Conservation (phyloP, 352 stramenopile genomes). For the Albugo candida region DNA sequence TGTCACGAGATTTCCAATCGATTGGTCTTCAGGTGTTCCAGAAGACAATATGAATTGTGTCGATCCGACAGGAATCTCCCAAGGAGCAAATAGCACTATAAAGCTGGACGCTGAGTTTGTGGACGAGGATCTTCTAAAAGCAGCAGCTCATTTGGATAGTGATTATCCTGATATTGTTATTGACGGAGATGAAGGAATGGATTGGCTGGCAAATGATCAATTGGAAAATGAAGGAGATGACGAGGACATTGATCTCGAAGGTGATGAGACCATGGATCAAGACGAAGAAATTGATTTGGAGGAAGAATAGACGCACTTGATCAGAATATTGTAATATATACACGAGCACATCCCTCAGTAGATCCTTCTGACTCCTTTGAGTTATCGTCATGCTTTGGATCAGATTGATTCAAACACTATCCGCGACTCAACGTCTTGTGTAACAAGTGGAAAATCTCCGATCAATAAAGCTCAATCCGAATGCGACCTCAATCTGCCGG, state of each 20-base stretch:
- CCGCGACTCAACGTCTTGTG: no score
- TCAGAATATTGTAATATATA: no score
- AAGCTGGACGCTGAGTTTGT: constrained; percentile 54
- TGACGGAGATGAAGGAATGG: constrained; percentile 9
- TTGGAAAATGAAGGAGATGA: constrained; percentile 45
- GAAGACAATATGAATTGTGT: constrained; percentile 25
- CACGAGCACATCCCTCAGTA: no score
- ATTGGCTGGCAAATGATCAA: constrained; percentile 24
- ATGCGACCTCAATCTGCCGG: no score
- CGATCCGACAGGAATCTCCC: constrained; percentile 9
- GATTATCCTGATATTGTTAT: constrained; percentile 83
- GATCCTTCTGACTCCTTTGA: no score
- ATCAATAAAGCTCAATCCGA: no score
- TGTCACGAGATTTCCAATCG: constrained; percentile 90
- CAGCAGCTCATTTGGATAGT: constrained; percentile 63
- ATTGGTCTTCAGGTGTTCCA: constrained; percentile 73
- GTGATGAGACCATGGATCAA: constrained; percentile 25
- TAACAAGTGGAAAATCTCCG: no score
- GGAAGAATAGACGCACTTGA: constrained; percentile 3
- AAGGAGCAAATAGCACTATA: constrained; percentile 5
- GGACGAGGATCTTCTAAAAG: constrained; percentile 74
- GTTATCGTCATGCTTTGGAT: no score
- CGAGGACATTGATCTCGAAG: constrained; percentile 22
- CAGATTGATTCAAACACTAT: no score
- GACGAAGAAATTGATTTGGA: constrained; percentile 39